Evolutionary conservation across 768 basidiomycete genomes (phyloP), one percentile per base, ranked within the genome.

Genomic region (Russula virescens): DNA sequence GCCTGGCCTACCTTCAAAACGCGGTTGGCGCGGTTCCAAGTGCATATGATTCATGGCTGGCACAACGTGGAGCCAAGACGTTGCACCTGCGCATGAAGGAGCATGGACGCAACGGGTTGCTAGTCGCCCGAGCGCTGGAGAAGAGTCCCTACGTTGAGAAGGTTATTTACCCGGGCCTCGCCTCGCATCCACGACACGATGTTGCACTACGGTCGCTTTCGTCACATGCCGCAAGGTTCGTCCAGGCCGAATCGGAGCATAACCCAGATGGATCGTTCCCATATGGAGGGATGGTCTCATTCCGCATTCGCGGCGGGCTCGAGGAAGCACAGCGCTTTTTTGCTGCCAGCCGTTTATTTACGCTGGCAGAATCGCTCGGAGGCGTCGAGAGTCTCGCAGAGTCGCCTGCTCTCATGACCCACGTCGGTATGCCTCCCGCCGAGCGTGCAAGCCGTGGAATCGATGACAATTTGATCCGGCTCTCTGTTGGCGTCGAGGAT

Each of bases 351-450:
- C n/a, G n/a, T n/a, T n/a, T n/a, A n/a, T n/a, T n/a, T n/a, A 81
- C 86, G 28, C 78, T 98, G 14, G 95, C 94, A 0, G 94, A 95
- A 80, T 86, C 84, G 26, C 75, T 98, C 6, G 96, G 96, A 1
- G 96, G 94, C 0, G 92, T 97, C 5, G 96, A 98, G 80, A 88
- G 86, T 72, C 75, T 98, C 38, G 89, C 90, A 0, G 94, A 98
- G 73, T 79, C 89, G 51, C 95, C 94, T 0, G 84, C 86, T 47
- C 77, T 78, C 74, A 97, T 97, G 94, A 96, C 93, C 9, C 95
- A 97, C 72, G 86, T 83, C 2, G 82, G 82, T 54, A 84, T 92
- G 52, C 87, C 91, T 0, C 79, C 80, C 25, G 83, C 74, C 2
- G 87, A 91, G 73, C 77, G 92, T 13, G 82, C 77, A 26, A 55